Percentiles rank a stretch among this genome's conserved stretches.
Evolutionary conservation across 2,329 filamentous ascomycete genomes (phyloP).

Genomic region (Sphaerulina musiva): DNA sequence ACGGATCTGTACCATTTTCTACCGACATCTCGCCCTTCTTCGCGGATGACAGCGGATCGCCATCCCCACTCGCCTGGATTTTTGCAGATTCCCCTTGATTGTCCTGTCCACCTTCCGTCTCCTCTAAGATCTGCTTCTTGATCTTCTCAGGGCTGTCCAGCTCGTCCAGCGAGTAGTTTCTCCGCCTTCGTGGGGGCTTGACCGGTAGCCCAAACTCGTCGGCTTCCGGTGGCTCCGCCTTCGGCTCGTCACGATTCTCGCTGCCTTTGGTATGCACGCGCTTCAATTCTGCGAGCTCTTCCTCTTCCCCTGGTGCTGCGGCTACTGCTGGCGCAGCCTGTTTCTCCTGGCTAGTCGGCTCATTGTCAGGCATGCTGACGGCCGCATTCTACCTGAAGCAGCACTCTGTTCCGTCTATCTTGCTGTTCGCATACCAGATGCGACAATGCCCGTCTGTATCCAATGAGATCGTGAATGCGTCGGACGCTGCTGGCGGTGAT

Average conservation of each 20-base stretch:
- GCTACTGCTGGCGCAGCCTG: neutral
- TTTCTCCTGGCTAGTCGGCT: neutral
- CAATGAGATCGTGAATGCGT: neutral
- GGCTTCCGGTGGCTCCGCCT: slow-evolving; percentile 25
- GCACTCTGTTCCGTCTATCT: neutral
- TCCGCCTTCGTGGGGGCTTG: slow-evolving; percentile 28
- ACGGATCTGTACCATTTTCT: neutral
- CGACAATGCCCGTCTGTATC: neutral
- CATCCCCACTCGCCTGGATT: neutral
- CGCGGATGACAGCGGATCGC: neutral
- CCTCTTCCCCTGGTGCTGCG: neutral
- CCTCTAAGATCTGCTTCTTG: slow-evolving; percentile 17
- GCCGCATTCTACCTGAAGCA: neutral
- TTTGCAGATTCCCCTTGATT: neutral
- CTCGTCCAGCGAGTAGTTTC: slow-evolving; percentile 23
- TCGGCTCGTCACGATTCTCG: slow-evolving; percentile 19
- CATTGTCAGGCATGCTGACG: neutral
- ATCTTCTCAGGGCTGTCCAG: slow-evolving; percentile 23
- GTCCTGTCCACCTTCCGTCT: slow-evolving; percentile 18
- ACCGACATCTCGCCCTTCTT: slow-evolving; percentile 1
- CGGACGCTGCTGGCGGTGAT: neutral
- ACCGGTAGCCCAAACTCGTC: slow-evolving; percentile 37
- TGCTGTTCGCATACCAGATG: neutral
- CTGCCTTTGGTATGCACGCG: slow-evolving; percentile 14
- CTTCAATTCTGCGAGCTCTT: slow-evolving; percentile 13